Percentiles rank a stretch among this genome's conserved stretches.
phyloP scores from a whole-genome alignment of 768 basidiomycete species.

The Mrakia blollopis region DNA sequence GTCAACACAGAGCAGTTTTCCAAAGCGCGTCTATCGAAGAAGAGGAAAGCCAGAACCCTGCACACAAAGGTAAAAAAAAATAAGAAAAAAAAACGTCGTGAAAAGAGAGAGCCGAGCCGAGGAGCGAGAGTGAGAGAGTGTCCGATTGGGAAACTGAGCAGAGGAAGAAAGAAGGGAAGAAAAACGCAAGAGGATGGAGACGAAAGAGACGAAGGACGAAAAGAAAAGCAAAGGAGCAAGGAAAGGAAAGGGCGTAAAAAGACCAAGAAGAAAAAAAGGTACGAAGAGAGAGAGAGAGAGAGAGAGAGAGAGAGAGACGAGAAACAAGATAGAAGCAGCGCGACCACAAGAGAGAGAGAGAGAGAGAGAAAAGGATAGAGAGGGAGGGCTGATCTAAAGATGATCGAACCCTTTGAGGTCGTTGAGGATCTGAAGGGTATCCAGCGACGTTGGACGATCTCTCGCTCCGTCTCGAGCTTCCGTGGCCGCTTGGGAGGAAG shows the following conservation, averaged over 20 bases:
- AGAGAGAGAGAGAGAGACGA: not conserved
- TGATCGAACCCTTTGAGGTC: slow-evolving; percentile 20
- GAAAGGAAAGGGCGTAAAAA: too few relatives aligned
- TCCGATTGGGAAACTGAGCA: too few relatives aligned
- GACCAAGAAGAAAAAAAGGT: slow-evolving; percentile 7
- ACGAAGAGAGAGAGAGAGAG: not conserved
- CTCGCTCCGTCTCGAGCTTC: not conserved
- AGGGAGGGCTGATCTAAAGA: not conserved
- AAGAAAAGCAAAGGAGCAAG: not conserved
- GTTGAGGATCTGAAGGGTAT: slow-evolving; percentile 16
- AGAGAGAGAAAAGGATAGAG: not conserved
- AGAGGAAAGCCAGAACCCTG: not conserved
- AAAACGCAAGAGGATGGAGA: not conserved
- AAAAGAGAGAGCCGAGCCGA: not conserved
- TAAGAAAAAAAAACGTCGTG: not conserved
- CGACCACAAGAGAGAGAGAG: not conserved
- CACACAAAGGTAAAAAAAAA: not conserved
- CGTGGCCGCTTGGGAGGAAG: not conserved
- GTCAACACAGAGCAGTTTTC: not conserved
- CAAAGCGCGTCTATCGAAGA: not conserved
- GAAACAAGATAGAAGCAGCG: not conserved
- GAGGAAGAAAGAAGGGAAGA: too few relatives aligned
- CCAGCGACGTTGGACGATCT: not conserved
- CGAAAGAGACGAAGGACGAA: not conserved
- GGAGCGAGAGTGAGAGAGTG: not conserved